Evolutionary conservation across 2,329 filamentous ascomycete species (phyloP).

Genomic region (Aureobasidium sp.): DNA sequence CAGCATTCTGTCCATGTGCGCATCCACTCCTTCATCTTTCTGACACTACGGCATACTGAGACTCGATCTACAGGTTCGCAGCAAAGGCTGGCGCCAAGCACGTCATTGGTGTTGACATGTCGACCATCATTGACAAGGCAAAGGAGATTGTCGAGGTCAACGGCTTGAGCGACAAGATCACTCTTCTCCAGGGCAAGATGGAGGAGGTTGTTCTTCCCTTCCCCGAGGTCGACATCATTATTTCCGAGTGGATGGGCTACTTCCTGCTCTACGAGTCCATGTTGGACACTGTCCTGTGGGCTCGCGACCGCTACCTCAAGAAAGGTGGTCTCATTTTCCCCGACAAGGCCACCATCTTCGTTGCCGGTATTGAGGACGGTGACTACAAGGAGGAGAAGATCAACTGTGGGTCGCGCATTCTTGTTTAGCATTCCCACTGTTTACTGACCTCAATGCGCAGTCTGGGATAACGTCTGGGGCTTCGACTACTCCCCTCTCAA

Average conservation of each 20-base stretch:
- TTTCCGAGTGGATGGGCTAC: conserved; percentile 99
- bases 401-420: conserved; percentile 64
- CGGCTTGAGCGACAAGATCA: conserved; percentile 92
- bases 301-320: conserved; percentile 82
- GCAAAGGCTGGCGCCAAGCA: conserved; percentile 95
- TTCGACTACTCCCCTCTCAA: conserved; percentile 96
- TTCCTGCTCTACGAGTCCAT: conserved; percentile 98
- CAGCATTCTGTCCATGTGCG: conserved; percentile 95
- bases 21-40: neutral
- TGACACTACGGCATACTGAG: neutral
- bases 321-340: conserved; percentile 86
- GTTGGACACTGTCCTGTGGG: conserved; percentile 96
- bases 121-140: conserved; percentile 98
- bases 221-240: conserved; percentile 97
- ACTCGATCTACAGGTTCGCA: conserved; percentile 65
- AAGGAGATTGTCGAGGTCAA: conserved; percentile 89
- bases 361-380: conserved; percentile 95
- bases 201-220: conserved; percentile 92
- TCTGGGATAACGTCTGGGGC: conserved; percentile 99
- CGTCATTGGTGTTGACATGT: conserved; percentile 99
- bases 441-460: conserved; percentile 40
- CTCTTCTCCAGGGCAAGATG: conserved; percentile 98
- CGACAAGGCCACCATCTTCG: conserved; percentile 96
- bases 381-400: conserved; percentile 99
- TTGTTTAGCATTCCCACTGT: neutral